Percentiles rank a stretch among this genome's conserved stretches.
Conservation (phyloP, 352 stramenopile species). For the Phytophthora fragariaefolia region DNA sequence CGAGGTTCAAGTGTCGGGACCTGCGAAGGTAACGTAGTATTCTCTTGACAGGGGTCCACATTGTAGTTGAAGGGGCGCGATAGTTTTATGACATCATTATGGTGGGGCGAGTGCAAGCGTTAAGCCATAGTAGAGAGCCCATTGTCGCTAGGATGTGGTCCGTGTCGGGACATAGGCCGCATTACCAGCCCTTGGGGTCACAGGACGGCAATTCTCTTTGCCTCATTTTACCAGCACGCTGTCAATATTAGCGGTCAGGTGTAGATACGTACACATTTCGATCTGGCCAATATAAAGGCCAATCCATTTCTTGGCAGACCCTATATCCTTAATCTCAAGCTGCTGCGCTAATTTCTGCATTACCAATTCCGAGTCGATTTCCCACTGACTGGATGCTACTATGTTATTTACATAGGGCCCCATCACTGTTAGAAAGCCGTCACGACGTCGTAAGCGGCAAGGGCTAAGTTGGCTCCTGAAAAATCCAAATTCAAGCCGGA, state of each 20-base stretch:
- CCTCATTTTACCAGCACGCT: slow-evolving; percentile 3
- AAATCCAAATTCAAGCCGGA: not conserved
- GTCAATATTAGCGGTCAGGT: not conserved
- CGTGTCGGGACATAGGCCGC: not conserved
- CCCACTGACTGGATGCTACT: not conserved
- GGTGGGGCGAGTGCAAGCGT: not conserved
- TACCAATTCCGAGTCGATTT: not conserved
- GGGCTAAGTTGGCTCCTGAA: not conserved
- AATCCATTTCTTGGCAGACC: not conserved
- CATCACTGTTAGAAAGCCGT: not conserved
- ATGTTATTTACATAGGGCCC: slow-evolving; percentile 1
- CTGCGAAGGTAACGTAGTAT: not conserved
- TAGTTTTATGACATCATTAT: slow-evolving; percentile 2
- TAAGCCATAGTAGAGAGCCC: no score
- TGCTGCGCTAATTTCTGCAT: not conserved
- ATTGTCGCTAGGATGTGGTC: not conserved
- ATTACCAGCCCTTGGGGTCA: not conserved
- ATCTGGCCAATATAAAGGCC: slow-evolving; percentile 4
- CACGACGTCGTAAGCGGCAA: not conserved
- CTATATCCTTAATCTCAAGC: slow-evolving; percentile 9
- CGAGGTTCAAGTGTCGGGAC: not conserved
- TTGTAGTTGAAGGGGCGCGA: not conserved
- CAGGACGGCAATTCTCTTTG: slow-evolving; percentile 10
- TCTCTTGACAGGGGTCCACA: slow-evolving; percentile 2
- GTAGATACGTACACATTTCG: not conserved